These are phyloP conservation scores for Aspergillus sp. DNA, from an alignment of 2,329 filamentous ascomycete genomes.

Conservation along the genomic window DNA sequence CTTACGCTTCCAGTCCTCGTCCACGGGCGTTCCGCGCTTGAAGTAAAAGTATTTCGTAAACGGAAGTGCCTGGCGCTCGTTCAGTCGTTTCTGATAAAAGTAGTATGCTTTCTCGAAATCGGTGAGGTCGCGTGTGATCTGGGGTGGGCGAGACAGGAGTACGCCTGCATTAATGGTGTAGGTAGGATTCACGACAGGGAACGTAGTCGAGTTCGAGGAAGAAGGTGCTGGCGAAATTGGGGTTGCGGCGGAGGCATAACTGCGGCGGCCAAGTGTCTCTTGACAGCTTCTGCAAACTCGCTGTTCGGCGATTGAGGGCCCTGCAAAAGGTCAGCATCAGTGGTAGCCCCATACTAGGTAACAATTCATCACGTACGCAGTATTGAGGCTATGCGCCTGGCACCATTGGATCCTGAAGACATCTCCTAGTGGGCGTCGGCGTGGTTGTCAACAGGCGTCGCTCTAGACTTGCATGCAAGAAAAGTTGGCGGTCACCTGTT, in stretches of 20 bases:
- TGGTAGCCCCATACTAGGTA: not conserved
- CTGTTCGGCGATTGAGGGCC: slow-evolving; percentile 39
- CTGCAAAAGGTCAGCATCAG: slow-evolving; percentile 23
- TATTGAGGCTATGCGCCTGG: slow-evolving; percentile 40
- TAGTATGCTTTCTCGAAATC: slow-evolving; percentile 91
- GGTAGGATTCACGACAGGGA: slow-evolving; percentile 34
- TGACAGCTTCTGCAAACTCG: slow-evolving; percentile 46
- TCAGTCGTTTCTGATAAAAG: slow-evolving; percentile 95
- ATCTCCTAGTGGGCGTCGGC: slow-evolving; percentile 27
- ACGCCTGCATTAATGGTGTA: slow-evolving; percentile 64
- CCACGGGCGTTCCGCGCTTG: slow-evolving; percentile 81
- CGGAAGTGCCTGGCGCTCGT: slow-evolving; percentile 83
- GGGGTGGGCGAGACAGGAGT: slow-evolving; percentile 82
- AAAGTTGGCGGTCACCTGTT: slow-evolving; percentile 42
- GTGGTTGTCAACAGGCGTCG: slow-evolving; percentile 18
- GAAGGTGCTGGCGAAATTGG: slow-evolving; percentile 37
- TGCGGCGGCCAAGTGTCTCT: slow-evolving; percentile 40
- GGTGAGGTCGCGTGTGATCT: slow-evolving; percentile 79
- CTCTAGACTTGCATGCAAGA: slow-evolving; percentile 26
- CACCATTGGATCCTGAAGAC: slow-evolving; percentile 43
- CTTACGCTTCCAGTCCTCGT: slow-evolving; percentile 89
- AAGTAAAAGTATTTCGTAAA: slow-evolving; percentile 94
- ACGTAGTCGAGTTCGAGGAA: slow-evolving; percentile 26
- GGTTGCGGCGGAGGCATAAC: slow-evolving; percentile 42
- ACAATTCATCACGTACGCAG: slow-evolving; percentile 33